Evolutionary conservation across 2,329 filamentous ascomycete species (phyloP).

Genomic region (Fusarium heterosporum): DNA sequence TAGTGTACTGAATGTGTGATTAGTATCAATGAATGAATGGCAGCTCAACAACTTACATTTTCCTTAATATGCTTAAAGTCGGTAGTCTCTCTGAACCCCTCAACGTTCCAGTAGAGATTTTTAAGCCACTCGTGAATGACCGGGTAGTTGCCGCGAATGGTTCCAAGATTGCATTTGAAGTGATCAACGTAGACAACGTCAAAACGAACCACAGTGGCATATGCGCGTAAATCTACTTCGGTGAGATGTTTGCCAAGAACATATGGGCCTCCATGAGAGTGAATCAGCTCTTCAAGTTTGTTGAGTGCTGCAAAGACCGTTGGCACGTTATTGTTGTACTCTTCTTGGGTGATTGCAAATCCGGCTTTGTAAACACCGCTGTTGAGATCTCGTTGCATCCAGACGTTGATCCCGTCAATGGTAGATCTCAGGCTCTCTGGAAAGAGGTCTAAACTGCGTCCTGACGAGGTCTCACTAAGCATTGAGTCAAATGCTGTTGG

Average conservation of each 20-base stretch:
- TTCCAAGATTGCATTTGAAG: slow-evolving; percentile 73
- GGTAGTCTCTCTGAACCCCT: slow-evolving; percentile 65
- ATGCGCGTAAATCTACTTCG: slow-evolving; percentile 76
- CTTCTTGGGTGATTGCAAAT: slow-evolving; percentile 73
- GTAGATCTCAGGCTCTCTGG: slow-evolving; percentile 62
- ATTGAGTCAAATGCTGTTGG: slow-evolving; percentile 78
- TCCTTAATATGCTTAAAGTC: slow-evolving; percentile 77
- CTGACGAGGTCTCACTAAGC: slow-evolving; percentile 52
- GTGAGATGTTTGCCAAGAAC: slow-evolving; percentile 73
- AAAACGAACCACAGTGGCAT: slow-evolving; percentile 73
- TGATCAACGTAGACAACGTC: slow-evolving; percentile 76
- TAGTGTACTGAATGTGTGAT: slow-evolving; percentile 38
- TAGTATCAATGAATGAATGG: neutral
- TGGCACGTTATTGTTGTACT: slow-evolving; percentile 71
- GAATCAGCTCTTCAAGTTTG: slow-evolving; percentile 69
- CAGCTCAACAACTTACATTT: slow-evolving; percentile 48
- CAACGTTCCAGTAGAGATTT: slow-evolving; percentile 75
- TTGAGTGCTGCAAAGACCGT: slow-evolving; percentile 75
- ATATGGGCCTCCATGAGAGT: slow-evolving; percentile 60
- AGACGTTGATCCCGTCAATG: slow-evolving; percentile 74
- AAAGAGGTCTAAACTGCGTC: slow-evolving; percentile 66
- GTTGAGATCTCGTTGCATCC: slow-evolving; percentile 69
- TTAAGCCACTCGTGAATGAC: slow-evolving; percentile 75
- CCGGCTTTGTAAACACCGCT: slow-evolving; percentile 67
- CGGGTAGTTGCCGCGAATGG: slow-evolving; percentile 73